A percentile compares a stretch with the other conserved stretches of the same genome.
Conservation (phyloP, 805 yeast species). For the Sungouiella blattae region DNA sequence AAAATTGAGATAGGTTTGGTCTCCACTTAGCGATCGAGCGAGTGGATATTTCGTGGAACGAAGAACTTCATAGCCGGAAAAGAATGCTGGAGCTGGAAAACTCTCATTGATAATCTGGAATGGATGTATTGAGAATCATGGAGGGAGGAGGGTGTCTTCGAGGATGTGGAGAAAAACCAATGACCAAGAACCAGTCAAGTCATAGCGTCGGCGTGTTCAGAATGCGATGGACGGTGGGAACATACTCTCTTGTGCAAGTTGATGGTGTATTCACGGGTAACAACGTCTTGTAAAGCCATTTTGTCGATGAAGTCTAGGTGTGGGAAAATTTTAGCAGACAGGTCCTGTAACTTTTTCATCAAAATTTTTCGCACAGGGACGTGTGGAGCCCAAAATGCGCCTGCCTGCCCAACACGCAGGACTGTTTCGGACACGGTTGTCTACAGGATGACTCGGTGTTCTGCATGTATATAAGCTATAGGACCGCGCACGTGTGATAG, state of each 20-base stretch:
- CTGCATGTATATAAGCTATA: not conserved
- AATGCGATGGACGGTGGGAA: no score
- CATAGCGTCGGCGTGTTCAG: no score
- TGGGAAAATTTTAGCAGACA: slow-evolving; percentile 4
- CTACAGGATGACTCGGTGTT: not conserved
- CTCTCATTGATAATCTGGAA: no score
- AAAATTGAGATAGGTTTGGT: no score
- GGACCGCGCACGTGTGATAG: not conserved
- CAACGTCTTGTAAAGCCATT: slow-evolving; percentile 96
- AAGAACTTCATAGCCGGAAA: no score
- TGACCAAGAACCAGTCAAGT: no score
- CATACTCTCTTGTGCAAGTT: slow-evolving; percentile 99
- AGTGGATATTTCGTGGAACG: no score
- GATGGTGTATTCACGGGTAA: slow-evolving; percentile 99
- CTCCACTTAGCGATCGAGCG: no score
- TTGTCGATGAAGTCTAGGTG: slow-evolving; percentile 28
- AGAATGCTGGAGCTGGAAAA: no score
- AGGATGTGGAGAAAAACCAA: no score
- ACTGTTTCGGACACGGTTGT: not conserved
- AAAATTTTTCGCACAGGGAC: slow-evolving; percentile 14
- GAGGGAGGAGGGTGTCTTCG: no score
- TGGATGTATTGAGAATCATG: no score
- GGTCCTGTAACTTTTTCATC: slow-evolving; percentile 14
- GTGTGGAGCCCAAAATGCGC: slow-evolving; percentile 9
- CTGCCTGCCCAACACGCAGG: not conserved